Evolutionary conservation across 345 rosid species (phyloP).

Genomic region (Ceriops tagal): DNA sequence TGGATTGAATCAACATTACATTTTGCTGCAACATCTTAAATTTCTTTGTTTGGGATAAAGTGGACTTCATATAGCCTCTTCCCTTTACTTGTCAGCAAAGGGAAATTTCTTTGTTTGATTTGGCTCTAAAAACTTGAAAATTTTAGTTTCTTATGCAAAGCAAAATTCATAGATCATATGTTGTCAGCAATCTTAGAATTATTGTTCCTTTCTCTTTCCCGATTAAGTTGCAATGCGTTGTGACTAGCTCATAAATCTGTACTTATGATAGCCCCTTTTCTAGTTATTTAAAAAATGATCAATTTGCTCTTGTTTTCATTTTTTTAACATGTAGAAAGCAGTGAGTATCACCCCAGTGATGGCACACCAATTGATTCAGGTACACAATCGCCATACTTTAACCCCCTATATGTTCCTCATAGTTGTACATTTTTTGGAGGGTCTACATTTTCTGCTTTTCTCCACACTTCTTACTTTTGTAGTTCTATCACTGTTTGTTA

Average conservation of each 20-base stretch:
- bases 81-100: too few relatives aligned
- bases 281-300: background rate
- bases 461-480: too few relatives aligned
- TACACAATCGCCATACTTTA: conserved; percentile 13
- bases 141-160: background rate
- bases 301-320: conserved; percentile 1
- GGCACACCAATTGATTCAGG: conserved; percentile 81
- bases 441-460: background rate
- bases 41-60: too few relatives aligned
- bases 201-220: background rate
- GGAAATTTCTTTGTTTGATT: too few relatives aligned
- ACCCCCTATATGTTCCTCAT: background rate
- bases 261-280: background rate
- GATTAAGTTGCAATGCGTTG: too few relatives aligned
- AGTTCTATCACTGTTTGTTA: background rate
- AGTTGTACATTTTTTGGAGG: background rate
- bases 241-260: background rate
- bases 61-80: too few relatives aligned
- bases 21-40: too few relatives aligned
- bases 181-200: background rate
- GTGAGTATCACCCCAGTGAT: conserved; percentile 71
- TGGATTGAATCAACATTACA: background rate
- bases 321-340: conserved; percentile 52
- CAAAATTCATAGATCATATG: background rate
- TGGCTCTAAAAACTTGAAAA: background rate